Percentiles rank a stretch among this genome's conserved stretches.
These are phyloP conservation scores for Tephrocybe sp. DNA, from an alignment of 768 basidiomycete species.

Conservation along the genomic window DNA sequence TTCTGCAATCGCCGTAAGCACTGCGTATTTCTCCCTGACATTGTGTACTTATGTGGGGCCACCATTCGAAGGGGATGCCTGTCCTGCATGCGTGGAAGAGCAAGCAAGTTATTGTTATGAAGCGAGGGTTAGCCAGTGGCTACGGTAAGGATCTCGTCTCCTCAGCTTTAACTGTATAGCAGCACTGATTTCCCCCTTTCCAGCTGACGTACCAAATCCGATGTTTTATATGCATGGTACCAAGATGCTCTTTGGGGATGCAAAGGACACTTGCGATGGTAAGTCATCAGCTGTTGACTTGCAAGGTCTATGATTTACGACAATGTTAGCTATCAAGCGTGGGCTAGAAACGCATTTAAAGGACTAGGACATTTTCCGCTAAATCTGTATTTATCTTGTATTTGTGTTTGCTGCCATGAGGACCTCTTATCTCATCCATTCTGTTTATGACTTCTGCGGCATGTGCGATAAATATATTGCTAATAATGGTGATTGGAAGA, in stretches of 20 bases:
- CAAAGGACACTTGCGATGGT: slow-evolving; percentile 90
- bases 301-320: not conserved
- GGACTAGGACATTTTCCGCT: not conserved
- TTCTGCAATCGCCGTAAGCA: slow-evolving; percentile 69
- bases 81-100: slow-evolving; percentile 93
- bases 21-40: not conserved
- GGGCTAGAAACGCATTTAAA: slow-evolving; percentile 15
- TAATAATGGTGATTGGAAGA: not conserved
- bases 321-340: slow-evolving; percentile 14
- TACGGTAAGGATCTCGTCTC: slow-evolving; percentile 65
- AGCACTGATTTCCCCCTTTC: slow-evolving; percentile 1
- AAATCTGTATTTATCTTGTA: not conserved
- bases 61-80: slow-evolving; percentile 68
- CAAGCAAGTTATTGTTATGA: slow-evolving; percentile 91
- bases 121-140: slow-evolving; percentile 84
- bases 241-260: slow-evolving; percentile 91
- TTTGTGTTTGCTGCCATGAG: not conserved
- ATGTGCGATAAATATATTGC: no score
- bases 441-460: no score
- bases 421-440: no score
- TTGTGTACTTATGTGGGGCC: not conserved
- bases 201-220: slow-evolving; percentile 89
- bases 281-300: slow-evolving; percentile 8
- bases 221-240: slow-evolving; percentile 93
- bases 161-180: not conserved